Base-by-base conservation (phyloP, 345 rosid species). In the Schrenkiella parvula region DNA sequence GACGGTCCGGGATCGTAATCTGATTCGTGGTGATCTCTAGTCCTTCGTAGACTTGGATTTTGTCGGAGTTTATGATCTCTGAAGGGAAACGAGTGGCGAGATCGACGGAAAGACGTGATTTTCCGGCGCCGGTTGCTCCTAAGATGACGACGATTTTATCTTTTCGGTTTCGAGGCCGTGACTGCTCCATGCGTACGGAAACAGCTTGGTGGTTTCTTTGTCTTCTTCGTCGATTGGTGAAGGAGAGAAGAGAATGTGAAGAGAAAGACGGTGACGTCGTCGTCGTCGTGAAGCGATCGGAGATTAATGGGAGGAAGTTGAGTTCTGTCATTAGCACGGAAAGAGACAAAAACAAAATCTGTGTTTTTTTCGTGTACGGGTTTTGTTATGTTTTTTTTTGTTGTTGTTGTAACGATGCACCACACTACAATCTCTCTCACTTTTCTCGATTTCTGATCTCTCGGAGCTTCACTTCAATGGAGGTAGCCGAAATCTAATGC, bases 61-160 rank as follows among this genome's bases (percentile, higher is more conserved):
- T 92, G 72, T 95, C 97, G 18, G 93, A 79, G 88, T 95, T 95
- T 19, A 95, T 77, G 75, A 95, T 76, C 78, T 95, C 92, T 6
- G 86, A 69, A 35, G 78, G 73, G 55, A 80, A 82, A 19, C 68
- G 70, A 54, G 80, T 59, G 32, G 89, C 93, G 13, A 92, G 86
- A 81, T 95, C 96, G 81, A 95, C 62, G 43, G 97, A 95, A 13
- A 89, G 96, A 4, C 72, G 60, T 14, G 98, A 84, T 73, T 92
- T 95, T 6, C 98, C 99, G 15, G 87, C 79, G 10, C 98, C 97
- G 42, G 97, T 92, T 17, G 98, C 96, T 13, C 98, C 99, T 86
- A 95, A 69, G 66, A 92, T 80, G 31, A 92, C 93, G 9, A 91
- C 63, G 29, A 88, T 50, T 80, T 88, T 95, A n/a, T 82, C 88